These are phyloP conservation scores for Taiozyma sp. DNA, from an alignment of 1,139 yeast genomes.

Conservation along the genomic window DNA sequence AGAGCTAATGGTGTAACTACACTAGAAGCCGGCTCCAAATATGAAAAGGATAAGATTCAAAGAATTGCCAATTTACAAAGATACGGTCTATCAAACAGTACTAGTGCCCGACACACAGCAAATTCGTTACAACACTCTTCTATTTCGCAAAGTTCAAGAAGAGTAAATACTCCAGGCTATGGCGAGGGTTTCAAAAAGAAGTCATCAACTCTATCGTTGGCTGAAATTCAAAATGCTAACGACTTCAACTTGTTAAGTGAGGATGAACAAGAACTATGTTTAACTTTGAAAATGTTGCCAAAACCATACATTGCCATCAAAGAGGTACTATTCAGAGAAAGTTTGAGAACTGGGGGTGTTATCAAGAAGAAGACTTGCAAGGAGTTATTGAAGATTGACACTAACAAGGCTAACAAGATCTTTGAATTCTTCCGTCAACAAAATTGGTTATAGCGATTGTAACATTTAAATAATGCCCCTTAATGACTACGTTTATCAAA, in stretches of 20 bases:
- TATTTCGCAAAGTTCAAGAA: conserved; percentile 5
- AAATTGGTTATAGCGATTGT: conserved; percentile 55
- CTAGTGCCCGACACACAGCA: conserved; percentile 23
- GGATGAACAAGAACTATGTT: conserved; percentile 83
- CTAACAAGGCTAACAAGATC: conserved; percentile 77
- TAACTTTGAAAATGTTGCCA: conserved; percentile 78
- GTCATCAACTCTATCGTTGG: conserved; percentile 26
- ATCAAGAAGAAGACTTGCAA: conserved; percentile 80
- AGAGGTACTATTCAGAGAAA: conserved; percentile 85
- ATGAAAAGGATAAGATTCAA: conserved; percentile 79
- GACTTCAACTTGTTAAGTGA: conserved; percentile 78
- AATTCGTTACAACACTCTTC: conserved; percentile 22
- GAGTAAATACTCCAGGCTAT: conserved; percentile 12
- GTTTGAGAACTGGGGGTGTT: conserved; percentile 77
- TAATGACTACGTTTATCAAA: background rate
- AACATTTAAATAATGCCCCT: background rate
- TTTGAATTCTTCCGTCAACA: conserved; percentile 90
- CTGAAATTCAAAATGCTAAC: conserved; percentile 75
- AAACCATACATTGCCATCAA: conserved; percentile 92
- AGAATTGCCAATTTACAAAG: conserved; percentile 56
- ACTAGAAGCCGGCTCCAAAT: conserved; percentile 76
- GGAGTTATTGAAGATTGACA: conserved; percentile 79
- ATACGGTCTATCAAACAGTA: conserved; percentile 34
- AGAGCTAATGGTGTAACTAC: conserved; percentile 84
- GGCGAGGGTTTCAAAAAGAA: conserved; percentile 24